Percentiles rank a stretch among this genome's conserved stretches.
Evolutionary conservation across 257 asterid genomes (phyloP).

Genomic region (Fraxinus cuspidata): DNA sequence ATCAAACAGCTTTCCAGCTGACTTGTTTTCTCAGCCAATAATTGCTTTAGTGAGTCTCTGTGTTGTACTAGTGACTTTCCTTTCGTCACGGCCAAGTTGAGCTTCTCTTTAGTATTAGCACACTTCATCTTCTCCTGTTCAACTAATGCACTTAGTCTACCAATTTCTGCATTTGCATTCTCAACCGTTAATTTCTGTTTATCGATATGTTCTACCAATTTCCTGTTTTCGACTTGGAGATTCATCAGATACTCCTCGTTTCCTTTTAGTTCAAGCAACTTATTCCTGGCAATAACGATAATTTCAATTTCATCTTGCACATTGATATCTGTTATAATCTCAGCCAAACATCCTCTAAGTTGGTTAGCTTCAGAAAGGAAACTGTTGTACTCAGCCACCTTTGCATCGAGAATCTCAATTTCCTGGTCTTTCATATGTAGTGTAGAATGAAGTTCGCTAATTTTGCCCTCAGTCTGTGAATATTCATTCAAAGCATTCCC

Average conservation of each 20-base stretch:
- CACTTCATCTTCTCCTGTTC: constrained; percentile 74
- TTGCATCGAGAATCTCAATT: constrained; percentile 37
- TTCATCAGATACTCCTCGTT: constrained; percentile 57
- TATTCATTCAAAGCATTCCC: constrained; percentile 21
- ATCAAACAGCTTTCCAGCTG: constrained; percentile 57
- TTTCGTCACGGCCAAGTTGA: constrained; percentile 92
- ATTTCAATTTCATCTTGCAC: constrained; percentile 54
- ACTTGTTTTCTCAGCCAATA: constrained; percentile 71
- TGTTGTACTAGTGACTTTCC: constrained; percentile 97
- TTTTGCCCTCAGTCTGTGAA: constrained; percentile 29
- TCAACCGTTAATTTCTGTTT: constrained; percentile 52
- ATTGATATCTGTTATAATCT: constrained; percentile 41
- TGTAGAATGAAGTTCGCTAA: constrained; percentile 33
- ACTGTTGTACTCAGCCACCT: constrained; percentile 32
- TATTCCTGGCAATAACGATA: constrained; percentile 47
- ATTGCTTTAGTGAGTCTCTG: constrained; percentile 80
- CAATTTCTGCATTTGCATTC: constrained; percentile 58
- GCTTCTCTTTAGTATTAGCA: constrained; percentile 92
- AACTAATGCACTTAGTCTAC: constrained; percentile 61
- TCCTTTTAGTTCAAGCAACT: constrained; percentile 54
- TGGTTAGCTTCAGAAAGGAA: constrained; percentile 58
- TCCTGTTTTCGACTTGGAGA: constrained; percentile 54
- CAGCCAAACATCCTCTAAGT: constrained; percentile 57
- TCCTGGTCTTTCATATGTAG: constrained; percentile 39
- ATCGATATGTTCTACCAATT: constrained; percentile 62